Percentiles rank a stretch among this genome's conserved stretches.
phyloP scores from a whole-genome alignment of 108 stramenopile species.

The Cyclotella kingstonii region DNA sequence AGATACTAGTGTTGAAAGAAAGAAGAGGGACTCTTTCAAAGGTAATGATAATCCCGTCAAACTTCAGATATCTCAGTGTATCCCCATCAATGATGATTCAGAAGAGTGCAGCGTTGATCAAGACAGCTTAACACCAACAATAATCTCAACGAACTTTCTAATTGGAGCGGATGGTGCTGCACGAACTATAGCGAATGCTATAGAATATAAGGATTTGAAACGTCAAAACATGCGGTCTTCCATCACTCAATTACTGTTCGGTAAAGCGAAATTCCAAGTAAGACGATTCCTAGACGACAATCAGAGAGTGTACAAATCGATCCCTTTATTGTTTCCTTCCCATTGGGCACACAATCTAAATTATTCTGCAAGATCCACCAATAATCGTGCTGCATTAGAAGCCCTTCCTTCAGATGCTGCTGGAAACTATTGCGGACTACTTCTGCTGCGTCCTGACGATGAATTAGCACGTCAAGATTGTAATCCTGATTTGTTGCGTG shows the following conservation, averaged over 20 bases:
- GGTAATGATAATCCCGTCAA: constrained; percentile 5
- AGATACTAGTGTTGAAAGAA: background rate
- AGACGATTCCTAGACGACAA: constrained; percentile 37
- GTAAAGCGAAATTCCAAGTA: constrained; percentile 11
- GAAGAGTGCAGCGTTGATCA: constrained; percentile 23
- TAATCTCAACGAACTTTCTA: constrained; percentile 24
- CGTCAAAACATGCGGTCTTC: background rate
- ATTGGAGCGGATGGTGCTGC: constrained; percentile 42
- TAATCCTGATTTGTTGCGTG: constrained; percentile 32
- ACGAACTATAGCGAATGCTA: constrained; percentile 38
- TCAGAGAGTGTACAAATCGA: constrained; percentile 55
- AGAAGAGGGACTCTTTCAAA: background rate
- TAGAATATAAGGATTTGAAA: constrained; percentile 19
- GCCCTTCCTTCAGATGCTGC: constrained; percentile 50
- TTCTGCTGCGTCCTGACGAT: constrained; percentile 53
- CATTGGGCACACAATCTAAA: constrained; percentile 54
- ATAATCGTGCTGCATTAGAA: constrained; percentile 49
- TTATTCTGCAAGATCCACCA: constrained; percentile 39
- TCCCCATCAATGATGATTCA: constrained; percentile 2
- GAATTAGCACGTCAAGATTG: constrained; percentile 21
- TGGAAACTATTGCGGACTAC: constrained; percentile 48
- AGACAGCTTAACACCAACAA: background rate
- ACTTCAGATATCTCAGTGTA: constrained; percentile 26
- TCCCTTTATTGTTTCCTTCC: constrained; percentile 46
- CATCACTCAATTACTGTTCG: background rate